Base-by-base conservation (phyloP, 768 basidiomycete genomes). In the Asterophora parasitica region DNA sequence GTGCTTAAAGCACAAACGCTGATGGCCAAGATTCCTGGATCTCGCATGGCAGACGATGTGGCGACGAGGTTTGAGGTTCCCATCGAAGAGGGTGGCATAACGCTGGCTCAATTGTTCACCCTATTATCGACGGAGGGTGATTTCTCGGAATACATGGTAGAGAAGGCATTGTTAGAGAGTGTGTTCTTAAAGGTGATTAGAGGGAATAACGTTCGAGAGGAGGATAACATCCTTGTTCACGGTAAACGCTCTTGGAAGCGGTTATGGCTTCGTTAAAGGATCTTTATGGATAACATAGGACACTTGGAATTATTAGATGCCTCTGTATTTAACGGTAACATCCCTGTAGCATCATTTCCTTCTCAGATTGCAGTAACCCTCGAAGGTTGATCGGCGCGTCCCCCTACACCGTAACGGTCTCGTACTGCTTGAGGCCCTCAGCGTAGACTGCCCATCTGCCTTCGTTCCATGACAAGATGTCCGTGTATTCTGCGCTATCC, bases 21-120 rank as follows among this genome's bases (percentile, higher is more conserved):
- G 33, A 85, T 87, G 82, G 57, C 77, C 4, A 71, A 63, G 3
- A 78, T 79, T 53, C 83, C 85, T 2, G 81, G 81, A 7, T 75
- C 82, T 12, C 73, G 77, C 3, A 76, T 79, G 68, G 81, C 79
- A 4, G 83, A 88, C 53, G 85, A 87, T 55, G 83, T 88, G 12
- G 84, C 83, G 1, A 85, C 84, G 1, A 78, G 84, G 1, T 88
- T 86, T 59, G 83, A 88, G 58, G 83, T 87, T 7, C 83, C 85
- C 7, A 71, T 86, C 36, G 62, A 66, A 34, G 48, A 55, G 6
- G 61, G 62, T 36, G 71, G 69, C 0, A 62, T 79, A 55, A 71
- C 84, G 4, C 70, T 88, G 11, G 74, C 82, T 1, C 67, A 71
- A 20, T 71, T 88, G 5, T 88, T 86, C 67, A 72, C 71, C 46